Percentiles rank a stretch among this genome's conserved stretches.
phyloP scores from a whole-genome alignment of 176 grass and related monocot species.

The Calamus simplicifolius region DNA sequence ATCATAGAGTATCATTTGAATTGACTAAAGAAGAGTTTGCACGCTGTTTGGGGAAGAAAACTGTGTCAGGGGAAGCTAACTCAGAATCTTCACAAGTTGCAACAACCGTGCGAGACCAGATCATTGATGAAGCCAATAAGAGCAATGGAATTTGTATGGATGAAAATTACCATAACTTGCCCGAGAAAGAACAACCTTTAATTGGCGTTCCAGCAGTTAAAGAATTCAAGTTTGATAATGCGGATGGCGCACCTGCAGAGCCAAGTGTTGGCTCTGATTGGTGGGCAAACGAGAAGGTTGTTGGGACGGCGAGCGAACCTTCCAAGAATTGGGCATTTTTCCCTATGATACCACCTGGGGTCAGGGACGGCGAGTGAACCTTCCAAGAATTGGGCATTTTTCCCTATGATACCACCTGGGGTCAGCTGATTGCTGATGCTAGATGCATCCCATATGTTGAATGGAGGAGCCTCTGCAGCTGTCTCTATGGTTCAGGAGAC shows the following conservation, averaged over 20 bases:
- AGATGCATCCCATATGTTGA: no score
- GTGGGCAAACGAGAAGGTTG: conserved; percentile 73
- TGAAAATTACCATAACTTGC: conserved; percentile 65
- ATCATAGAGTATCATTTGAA: conserved; percentile 83
- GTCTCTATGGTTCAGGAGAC: no score
- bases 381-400: conserved; percentile 66
- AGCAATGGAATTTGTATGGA: conserved; percentile 36
- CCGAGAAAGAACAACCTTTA: conserved; percentile 62
- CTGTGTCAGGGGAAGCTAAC: conserved; percentile 35
- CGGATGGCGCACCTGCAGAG: conserved; percentile 28
- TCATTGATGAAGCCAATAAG: conserved; percentile 27
- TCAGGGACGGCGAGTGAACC: conserved; percentile 44
- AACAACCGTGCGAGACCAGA: not conserved
- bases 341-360: conserved; percentile 42
- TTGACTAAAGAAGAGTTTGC: conserved; percentile 78
- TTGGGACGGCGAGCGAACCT: conserved; percentile 31
- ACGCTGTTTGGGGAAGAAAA: conserved; percentile 77
- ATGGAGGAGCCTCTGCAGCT: no score
- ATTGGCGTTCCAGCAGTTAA: conserved; percentile 51
- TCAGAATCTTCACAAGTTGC: conserved; percentile 26
- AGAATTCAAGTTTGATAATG: conserved; percentile 84
- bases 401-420: conserved; percentile 57
- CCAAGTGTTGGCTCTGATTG: conserved; percentile 48
- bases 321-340: conserved; percentile 66
- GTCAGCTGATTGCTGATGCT: conserved; percentile 32